These are phyloP conservation scores for Pyrus communis DNA, from an alignment of 306 rosid species.

Conservation along the genomic window DNA sequence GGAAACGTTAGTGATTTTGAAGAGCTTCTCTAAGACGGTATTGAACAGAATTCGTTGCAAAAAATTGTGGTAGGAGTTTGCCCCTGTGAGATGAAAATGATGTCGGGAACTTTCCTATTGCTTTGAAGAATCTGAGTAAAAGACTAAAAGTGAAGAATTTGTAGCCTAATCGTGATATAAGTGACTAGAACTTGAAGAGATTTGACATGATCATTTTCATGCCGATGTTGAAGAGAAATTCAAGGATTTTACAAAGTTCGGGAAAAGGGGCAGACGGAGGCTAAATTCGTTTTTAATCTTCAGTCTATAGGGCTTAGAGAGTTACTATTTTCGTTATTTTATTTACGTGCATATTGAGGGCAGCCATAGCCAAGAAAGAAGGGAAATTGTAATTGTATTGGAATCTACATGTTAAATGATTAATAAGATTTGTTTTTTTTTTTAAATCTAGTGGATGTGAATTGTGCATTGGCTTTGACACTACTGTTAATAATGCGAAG, in stretches of 20 bases:
- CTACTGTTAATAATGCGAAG: too few relatives aligned
- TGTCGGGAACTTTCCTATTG: slow-evolving; percentile 19
- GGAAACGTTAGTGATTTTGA: slow-evolving; percentile 37
- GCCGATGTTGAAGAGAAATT: not conserved
- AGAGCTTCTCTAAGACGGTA: slow-evolving; percentile 58
- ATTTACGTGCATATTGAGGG: not conserved
- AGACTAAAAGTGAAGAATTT: slow-evolving; percentile 39
- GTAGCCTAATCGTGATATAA: slow-evolving; percentile 30
- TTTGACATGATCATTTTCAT: not conserved
- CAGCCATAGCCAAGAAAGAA: not conserved
- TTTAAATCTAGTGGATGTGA: too few relatives aligned
- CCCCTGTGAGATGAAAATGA: slow-evolving; percentile 52
- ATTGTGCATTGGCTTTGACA: too few relatives aligned
- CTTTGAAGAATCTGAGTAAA: slow-evolving; percentile 29
- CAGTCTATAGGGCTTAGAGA: not conserved
- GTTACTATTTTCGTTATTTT: not conserved
- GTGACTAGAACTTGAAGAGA: not conserved
- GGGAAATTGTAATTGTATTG: not conserved
- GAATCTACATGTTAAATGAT: not conserved
- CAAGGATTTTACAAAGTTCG: not conserved
- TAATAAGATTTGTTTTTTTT: too few relatives aligned
- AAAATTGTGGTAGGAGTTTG: slow-evolving; percentile 65
- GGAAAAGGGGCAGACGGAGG: not conserved
- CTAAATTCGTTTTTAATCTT: not conserved
- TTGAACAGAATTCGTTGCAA: slow-evolving; percentile 38